Conservation (phyloP, 2,329 filamentous ascomycete species). For the Cladosporium colombiae region DNA sequence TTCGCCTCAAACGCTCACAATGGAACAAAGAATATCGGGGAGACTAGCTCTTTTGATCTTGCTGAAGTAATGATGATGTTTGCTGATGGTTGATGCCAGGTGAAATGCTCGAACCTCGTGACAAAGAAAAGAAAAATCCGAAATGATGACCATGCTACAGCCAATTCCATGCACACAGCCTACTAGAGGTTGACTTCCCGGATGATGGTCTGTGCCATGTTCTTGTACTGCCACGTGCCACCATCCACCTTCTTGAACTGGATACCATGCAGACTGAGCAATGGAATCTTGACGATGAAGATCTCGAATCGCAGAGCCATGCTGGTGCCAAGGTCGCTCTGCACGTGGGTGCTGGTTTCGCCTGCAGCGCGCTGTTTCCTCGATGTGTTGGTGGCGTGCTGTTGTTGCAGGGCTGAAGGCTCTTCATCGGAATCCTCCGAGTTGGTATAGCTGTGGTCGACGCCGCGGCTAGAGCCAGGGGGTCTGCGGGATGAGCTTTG, state of each 20-base stretch:
- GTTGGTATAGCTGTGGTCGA: conserved; percentile 76
- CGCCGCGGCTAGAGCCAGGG: conserved; percentile 40
- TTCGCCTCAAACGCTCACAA: neutral
- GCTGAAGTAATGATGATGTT: neutral
- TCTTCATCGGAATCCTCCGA: conserved; percentile 35
- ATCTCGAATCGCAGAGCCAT: conserved; percentile 92
- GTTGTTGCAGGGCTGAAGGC: conserved; percentile 23
- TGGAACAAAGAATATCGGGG: neutral
- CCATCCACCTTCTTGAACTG: conserved; percentile 97
- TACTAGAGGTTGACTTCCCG: conserved; percentile 62
- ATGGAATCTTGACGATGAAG: conserved; percentile 93
- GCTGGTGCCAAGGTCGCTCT: conserved; percentile 81
- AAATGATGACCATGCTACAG: neutral
- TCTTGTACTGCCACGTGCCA: conserved; percentile 98
- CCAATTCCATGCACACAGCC: neutral
- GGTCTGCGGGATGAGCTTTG: conserved; percentile 48
- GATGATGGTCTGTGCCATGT: conserved; percentile 94
- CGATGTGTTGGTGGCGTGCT: conserved; percentile 27
- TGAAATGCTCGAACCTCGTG: neutral
- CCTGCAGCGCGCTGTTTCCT: conserved; percentile 60
- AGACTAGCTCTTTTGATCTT: neutral
- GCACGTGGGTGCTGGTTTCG: conserved; percentile 89
- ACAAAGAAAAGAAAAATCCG: neutral
- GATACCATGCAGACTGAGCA: conserved; percentile 89
- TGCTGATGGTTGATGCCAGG: neutral